Conservation (phyloP, 148 eudicot species). For the Camellia japonica region DNA sequence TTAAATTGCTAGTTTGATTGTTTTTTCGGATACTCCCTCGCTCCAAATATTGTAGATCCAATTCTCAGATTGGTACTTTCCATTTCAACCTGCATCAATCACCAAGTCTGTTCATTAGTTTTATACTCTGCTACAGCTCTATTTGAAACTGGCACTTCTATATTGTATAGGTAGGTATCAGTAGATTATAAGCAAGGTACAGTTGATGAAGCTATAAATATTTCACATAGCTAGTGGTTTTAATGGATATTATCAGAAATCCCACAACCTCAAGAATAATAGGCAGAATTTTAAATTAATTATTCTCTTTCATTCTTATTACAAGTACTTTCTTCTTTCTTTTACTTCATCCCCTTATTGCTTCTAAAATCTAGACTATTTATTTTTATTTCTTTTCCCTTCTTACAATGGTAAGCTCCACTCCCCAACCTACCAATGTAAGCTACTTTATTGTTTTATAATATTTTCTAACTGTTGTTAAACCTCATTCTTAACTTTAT, state of each 20-base stretch:
- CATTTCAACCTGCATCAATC: constrained; percentile 78
- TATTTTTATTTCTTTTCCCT: too few relatives aligned
- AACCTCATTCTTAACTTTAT: too few relatives aligned
- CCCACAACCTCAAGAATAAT: too few relatives aligned
- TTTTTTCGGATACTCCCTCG: constrained; percentile 74
- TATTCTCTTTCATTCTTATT: too few relatives aligned
- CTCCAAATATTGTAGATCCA: constrained; percentile 94
- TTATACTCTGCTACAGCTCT: neutral
- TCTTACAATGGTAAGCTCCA: too few relatives aligned
- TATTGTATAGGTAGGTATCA: neutral
- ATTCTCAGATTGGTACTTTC: constrained; percentile 88
- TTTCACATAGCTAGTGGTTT: neutral
- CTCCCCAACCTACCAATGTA: too few relatives aligned
- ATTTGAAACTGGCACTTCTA: neutral
- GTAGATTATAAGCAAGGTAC: neutral
- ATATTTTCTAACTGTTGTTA: too few relatives aligned
- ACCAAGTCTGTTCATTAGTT: constrained; percentile 5
- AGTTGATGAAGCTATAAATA: neutral
- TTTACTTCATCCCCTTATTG: too few relatives aligned
- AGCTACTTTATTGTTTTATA: too few relatives aligned
- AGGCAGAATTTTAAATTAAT: too few relatives aligned
- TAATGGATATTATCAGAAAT: neutral
- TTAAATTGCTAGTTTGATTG: constrained; percentile 24
- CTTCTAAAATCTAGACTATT: too few relatives aligned
- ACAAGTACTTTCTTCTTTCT: too few relatives aligned